Percentiles rank a stretch among this genome's conserved stretches.
These are phyloP conservation scores for Ophiocordyceps unilateralis DNA, from an alignment of 2,329 filamentous ascomycete genomes.

Conservation along the genomic window DNA sequence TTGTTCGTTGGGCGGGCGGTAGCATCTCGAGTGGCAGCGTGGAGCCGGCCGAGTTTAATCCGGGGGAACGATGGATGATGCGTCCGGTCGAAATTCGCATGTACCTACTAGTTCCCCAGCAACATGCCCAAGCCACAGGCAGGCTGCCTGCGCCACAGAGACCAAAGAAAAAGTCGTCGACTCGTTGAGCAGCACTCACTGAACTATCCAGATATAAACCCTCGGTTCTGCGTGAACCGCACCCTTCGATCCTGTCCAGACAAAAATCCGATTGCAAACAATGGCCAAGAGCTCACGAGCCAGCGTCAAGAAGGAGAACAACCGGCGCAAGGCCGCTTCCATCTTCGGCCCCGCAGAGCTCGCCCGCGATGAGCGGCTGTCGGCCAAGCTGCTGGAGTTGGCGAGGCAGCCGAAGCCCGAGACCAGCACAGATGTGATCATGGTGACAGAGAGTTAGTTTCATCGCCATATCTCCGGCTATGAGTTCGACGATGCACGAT, in stretches of 20 bases:
- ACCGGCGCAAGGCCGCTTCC: slow-evolving; percentile 57
- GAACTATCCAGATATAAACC: no score
- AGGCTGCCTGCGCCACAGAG: no score
- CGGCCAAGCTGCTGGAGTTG: slow-evolving; percentile 69
- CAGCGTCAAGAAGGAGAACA: slow-evolving; percentile 68
- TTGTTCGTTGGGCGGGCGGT: background rate
- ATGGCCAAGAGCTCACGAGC: slow-evolving; percentile 85
- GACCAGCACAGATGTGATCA: slow-evolving; percentile 28
- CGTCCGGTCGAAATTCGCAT: no score
- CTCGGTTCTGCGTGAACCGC: no score
- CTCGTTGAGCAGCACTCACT: no score
- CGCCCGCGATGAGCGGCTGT: slow-evolving; percentile 66
- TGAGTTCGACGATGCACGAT: no score
- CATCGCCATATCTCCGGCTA: no score
- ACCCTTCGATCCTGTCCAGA: no score
- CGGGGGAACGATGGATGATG: background rate
- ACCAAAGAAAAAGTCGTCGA: no score
- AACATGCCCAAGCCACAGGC: no score
- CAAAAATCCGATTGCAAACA: background rate
- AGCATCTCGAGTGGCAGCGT: background rate
- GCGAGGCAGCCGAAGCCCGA: slow-evolving; percentile 59
- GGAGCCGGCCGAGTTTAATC: background rate
- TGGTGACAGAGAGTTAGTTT: slow-evolving; percentile 20
- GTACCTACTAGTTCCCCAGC: no score
- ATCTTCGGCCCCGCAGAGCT: slow-evolving; percentile 73